These are phyloP conservation scores for Penicillium hordei DNA, from an alignment of 2,329 filamentous ascomycete genomes.

Conservation along the genomic window DNA sequence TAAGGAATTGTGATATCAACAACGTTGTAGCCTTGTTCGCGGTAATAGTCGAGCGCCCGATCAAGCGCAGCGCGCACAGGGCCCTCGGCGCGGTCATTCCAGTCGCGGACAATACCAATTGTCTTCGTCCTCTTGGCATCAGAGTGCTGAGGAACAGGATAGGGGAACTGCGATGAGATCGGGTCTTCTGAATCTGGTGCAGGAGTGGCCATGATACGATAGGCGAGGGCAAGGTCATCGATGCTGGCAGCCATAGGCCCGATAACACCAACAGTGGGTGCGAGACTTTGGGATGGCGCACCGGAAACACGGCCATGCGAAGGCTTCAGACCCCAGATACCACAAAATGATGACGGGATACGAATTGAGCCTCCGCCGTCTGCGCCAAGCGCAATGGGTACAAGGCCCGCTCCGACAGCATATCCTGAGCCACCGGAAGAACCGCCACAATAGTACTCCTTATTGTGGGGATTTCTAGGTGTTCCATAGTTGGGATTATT, in stretches of 20 bases:
- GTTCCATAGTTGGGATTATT: conserved; percentile 76
- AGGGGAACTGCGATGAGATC: conserved; percentile 61
- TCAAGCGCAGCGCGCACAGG: conserved; percentile 63
- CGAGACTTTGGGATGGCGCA: conserved; percentile 59
- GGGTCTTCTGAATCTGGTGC: conserved; percentile 58
- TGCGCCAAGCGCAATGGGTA: conserved; percentile 70
- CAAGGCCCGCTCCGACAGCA: conserved; percentile 65
- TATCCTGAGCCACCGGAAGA: conserved; percentile 77
- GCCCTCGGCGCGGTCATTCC: conserved; percentile 68
- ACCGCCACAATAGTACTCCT: conserved; percentile 74
- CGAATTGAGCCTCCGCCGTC: conserved; percentile 76
- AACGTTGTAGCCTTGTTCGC: conserved; percentile 42
- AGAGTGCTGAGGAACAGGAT: conserved; percentile 46
- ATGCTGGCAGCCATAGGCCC: conserved; percentile 76
- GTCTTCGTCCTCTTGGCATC: conserved; percentile 50
- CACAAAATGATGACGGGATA: conserved; percentile 73
- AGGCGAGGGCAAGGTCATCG: conserved; percentile 77
- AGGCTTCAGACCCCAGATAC: conserved; percentile 78
- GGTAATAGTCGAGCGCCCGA: conserved; percentile 58
- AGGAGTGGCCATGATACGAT: conserved; percentile 73
- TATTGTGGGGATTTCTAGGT: conserved; percentile 75
- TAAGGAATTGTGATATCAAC: conserved; percentile 55
- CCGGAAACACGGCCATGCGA: conserved; percentile 67
- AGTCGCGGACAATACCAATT: conserved; percentile 69
- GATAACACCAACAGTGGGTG: conserved; percentile 63